Percentiles rank a stretch among this genome's conserved stretches.
These are phyloP conservation scores for Cenococcum geophilum DNA, from an alignment of 495 filamentous ascomycete species.

Conservation along the genomic window DNA sequence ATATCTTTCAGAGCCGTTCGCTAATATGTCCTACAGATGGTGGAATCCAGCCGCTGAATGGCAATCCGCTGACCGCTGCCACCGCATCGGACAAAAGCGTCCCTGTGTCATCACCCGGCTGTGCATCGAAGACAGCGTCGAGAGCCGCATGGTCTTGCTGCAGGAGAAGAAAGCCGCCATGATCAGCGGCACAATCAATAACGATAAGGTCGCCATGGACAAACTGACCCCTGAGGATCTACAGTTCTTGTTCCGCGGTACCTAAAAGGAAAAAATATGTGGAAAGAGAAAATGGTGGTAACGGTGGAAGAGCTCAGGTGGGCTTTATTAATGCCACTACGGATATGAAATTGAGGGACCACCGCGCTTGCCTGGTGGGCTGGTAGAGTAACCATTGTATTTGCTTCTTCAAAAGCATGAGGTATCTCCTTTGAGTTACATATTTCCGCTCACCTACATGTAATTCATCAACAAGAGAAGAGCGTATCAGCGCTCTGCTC, in stretches of 20 bases:
- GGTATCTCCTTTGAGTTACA: no score
- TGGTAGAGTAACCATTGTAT: no score
- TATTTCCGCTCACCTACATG: no score
- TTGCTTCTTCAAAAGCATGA: no score
- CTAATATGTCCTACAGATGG: constrained; percentile 53
- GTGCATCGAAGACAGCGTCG: constrained; percentile 92
- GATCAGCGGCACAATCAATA: constrained; percentile 93
- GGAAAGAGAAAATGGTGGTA: neutral
- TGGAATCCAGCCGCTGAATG: constrained; percentile 98
- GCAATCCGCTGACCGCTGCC: constrained; percentile 93
- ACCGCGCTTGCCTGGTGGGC: no score
- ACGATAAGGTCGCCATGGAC: constrained; percentile 80
- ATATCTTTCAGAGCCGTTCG: neutral
- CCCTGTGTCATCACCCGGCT: constrained; percentile 91
- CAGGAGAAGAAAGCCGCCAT: constrained; percentile 97
- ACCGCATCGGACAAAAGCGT: constrained; percentile 90
- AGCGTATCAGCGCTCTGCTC: no score
- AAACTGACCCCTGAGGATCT: constrained; percentile 85
- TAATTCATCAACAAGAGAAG: no score
- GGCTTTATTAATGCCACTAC: neutral
- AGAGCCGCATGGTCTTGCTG: constrained; percentile 85
- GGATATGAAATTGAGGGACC: no score
- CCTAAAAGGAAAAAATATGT: constrained; percentile 27
- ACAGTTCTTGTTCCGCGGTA: constrained; percentile 85
- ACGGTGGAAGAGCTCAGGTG: neutral